Evolutionary conservation across 495 filamentous ascomycete species (phyloP).

Genomic region (Daldinia childiae): DNA sequence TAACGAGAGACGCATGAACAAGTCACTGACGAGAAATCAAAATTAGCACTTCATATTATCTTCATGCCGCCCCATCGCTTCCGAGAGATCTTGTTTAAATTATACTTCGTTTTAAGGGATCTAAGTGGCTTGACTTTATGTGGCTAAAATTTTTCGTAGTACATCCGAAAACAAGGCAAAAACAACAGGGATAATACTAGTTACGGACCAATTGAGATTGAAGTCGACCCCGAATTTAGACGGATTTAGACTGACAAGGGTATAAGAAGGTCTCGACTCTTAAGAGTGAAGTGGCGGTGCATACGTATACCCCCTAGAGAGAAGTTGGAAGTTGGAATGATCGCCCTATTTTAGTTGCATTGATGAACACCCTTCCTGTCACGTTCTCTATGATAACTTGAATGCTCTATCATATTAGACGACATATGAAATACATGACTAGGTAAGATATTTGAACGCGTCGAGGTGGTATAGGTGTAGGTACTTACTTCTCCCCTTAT

Average conservation of each 20-base stretch:
- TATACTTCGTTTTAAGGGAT: slow-evolving; percentile 47
- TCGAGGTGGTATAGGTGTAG: neutral
- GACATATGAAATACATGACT: neutral
- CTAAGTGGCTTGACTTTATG: slow-evolving; percentile 48
- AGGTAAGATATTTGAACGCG: neutral
- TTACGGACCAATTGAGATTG: slow-evolving; percentile 30
- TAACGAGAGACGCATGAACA: slow-evolving; percentile 30
- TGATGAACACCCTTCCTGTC: slow-evolving; percentile 12
- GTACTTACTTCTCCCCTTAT: neutral
- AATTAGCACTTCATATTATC: slow-evolving; percentile 25
- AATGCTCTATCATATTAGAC: neutral
- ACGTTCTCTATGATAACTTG: slow-evolving; percentile 5
- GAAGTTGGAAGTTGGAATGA: slow-evolving; percentile 32
- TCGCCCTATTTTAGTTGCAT: slow-evolving; percentile 19
- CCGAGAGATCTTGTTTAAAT: slow-evolving; percentile 41
- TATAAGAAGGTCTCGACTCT: slow-evolving; percentile 27
- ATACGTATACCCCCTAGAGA: slow-evolving; percentile 23
- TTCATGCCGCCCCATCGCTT: slow-evolving; percentile 27
- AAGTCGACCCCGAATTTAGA: slow-evolving; percentile 30
- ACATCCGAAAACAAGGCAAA: slow-evolving; percentile 40
- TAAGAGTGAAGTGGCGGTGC: slow-evolving; percentile 41
- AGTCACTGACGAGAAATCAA: slow-evolving; percentile 24
- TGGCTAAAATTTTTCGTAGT: slow-evolving; percentile 42
- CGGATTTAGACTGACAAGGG: slow-evolving; percentile 27
- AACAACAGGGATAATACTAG: slow-evolving; percentile 26